Base-by-base conservation (phyloP, 2,329 filamentous ascomycete genomes). In the Pseudogymnoascus sp. region DNA sequence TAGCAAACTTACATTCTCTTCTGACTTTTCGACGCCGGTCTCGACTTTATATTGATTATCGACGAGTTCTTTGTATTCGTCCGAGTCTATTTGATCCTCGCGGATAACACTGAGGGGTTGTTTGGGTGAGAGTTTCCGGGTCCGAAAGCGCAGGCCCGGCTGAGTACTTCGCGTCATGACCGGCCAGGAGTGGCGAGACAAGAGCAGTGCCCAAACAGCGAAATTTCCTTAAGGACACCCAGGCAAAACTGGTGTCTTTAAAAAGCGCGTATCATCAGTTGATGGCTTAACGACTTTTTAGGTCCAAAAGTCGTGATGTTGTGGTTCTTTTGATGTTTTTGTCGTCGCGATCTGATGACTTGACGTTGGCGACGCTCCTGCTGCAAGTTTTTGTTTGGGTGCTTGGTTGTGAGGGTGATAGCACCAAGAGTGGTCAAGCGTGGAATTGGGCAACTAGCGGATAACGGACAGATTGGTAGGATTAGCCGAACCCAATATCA, bases 21-120 rank as follows among this genome's bases (percentile, higher is more conserved):
- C 94, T 66, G 87, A 90, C 74, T 96, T 92, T 77, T 99, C 94
- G 70, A 99, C 94, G 76, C 94, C 94, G 67, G 92, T 97, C 73
- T 94, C 91, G 73, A 97, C 91, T 71, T 87, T 90, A 77, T 81
- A 85, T 79, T 84, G 88, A 68, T 88, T 89, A 73, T 93, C 86
- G 70, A 89, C 84, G 67, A 69, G 68, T 61, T 87, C 84, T 77
- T 96, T 90, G 75, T 97, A 96, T 76, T 91, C 85, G 71, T 81
- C 83, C 72, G 88, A 81, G 73, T 97, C 91, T 76, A 97, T 88
- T 73, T 97, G 90, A 75, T 91, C 83, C 78, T 97, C 93, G 74
- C 89, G 85, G 71, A 97, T 83, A 70, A 99, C 66, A 22, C 61
- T 65, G 64, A 71, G 70, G 5, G 62, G 63, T 14, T 60, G 43